Base-by-base conservation (phyloP, 176 grass and related monocot species). In the Chrysopogon serrulatus region DNA sequence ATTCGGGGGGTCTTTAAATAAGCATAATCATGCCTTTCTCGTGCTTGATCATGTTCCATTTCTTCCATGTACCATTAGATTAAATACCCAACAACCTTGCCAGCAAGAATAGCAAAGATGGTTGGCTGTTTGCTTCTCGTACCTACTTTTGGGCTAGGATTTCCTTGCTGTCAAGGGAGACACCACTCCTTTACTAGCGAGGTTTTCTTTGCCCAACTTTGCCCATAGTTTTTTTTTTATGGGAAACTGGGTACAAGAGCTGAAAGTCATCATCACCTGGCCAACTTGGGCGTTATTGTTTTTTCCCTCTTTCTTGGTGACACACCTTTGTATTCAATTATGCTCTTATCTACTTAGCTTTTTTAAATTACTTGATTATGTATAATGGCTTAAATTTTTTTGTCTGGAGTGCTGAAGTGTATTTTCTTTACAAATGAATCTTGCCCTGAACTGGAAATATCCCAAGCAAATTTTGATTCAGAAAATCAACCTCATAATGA, bases 381-480 rank as follows among this genome's bases (percentile, higher is more conserved):
- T 77, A 53, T 82, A 33, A 40, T 67, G 66, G 33, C 36, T 71
- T 87, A 57, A 72, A 47, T 27, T 36, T 74, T 83, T n/a, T 16
- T n/a, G 21, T 44, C 21, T 62, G 64, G 59, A 79, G 56, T 57
- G 31, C n/a, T 86, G 67, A 90, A 78, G 79, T 62, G 86, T 64
- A 68, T 51, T 74, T 79, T 82, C 31, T 90, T 84, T 24, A 81
- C 81, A 92, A 87, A 84, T 62, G 71, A 90, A 49, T 10, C 65
- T 73, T 53, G 23, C 18, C 26, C 78, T 73, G 62, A 26, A 24
- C 39, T 71, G 59, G 72, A 86, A 67, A 82, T 68, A 60, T 47
- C 69, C 61, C 72, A 62, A 74, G 28, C 36, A 84, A 64, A 68
- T 82, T 45, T 77, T 47, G 80, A 51, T 36, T 40, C 57, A 42